Evolutionary conservation across 2,329 filamentous ascomycete species (phyloP), one percentile per base, ranked within the genome.

Genomic region (Botrytis deweyae): DNA sequence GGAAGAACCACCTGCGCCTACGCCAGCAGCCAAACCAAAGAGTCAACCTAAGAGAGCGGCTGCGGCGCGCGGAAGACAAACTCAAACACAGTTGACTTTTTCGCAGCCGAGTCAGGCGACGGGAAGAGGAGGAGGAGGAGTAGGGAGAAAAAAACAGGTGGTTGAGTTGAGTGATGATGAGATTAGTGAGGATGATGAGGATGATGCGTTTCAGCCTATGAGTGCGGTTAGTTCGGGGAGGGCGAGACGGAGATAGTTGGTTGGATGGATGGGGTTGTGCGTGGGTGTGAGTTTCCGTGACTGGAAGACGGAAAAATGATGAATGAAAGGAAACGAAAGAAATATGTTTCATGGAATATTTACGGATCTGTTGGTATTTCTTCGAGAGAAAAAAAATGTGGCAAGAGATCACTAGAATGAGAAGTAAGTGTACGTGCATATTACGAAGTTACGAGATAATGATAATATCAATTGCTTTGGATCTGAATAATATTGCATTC

Each of bases 131-230:
- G 61, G 61, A 58, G 65, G 46, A n/a, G 61, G 61, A 29, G n/a
- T 3, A n/a, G 52, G 25, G 22, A 68, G 33, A 14, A 68, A 69
- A 25, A 69, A 69, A n/a, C 36, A 76, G 49, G 83, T 85, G 55
- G 84, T 85, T n/a, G 88, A 90, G 78, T 87, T 91, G 72, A 91
- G 89, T 75, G 89, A 90, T 74, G 89, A 91, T 79, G 89, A 90
- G 80, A 90, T 91, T 63, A 88, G 87, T 0, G 88, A 89, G 29
- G 66, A 67, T 52, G 63, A 90, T 72, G 63, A 49, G 42, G 71
- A 90, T 62, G 87, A 89, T 80, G 85, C 85, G 0, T 91, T 91
- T 80, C 88, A 90, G 80, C 79, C 79, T 6, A 75, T 78, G 72
- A 78, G 76, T 38, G 38, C 29, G 9, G n/a, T 42, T 72, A 42